Evolutionary conservation across 306 rosid genomes (phyloP).

Genomic region (Crataegus laevigata): DNA sequence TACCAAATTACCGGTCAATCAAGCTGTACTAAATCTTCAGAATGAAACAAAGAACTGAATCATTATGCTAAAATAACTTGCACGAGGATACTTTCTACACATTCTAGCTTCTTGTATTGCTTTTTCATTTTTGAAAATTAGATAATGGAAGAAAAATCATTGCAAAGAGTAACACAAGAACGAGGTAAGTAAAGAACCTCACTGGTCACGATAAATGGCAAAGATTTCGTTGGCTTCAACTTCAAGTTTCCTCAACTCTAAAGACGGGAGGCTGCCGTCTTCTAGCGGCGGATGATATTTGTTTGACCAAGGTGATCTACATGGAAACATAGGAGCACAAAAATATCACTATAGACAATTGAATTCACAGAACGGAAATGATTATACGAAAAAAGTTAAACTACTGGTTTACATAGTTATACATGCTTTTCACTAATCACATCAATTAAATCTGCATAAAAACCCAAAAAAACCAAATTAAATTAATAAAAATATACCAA

Average conservation of each 20-base stretch:
- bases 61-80: neutral
- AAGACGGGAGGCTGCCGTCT: constrained; percentile 82
- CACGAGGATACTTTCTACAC: constrained; percentile 1
- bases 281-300: constrained; percentile 76
- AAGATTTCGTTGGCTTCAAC: constrained; percentile 88
- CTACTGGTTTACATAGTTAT: neutral
- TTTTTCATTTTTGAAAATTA: too few relatives aligned
- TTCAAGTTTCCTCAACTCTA: constrained; percentile 80
- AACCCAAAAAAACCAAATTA: neutral
- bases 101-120: neutral
- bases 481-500: neutral
- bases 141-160: neutral
- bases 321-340: constrained; percentile 8
- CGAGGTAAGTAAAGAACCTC: constrained; percentile 93
- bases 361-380: neutral
- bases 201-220: constrained; percentile 98
- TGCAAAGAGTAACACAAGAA: constrained; percentile 24
- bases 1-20: constrained; percentile 49
- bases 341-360: neutral
- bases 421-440: neutral
- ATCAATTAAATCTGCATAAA: neutral
- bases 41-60: neutral
- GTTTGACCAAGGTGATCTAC: constrained; percentile 97
- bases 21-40: constrained; percentile 26
- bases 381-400: neutral